phyloP scores from a whole-genome alignment of 768 basidiomycete species.

The Pleurotus cornucopiae region DNA sequence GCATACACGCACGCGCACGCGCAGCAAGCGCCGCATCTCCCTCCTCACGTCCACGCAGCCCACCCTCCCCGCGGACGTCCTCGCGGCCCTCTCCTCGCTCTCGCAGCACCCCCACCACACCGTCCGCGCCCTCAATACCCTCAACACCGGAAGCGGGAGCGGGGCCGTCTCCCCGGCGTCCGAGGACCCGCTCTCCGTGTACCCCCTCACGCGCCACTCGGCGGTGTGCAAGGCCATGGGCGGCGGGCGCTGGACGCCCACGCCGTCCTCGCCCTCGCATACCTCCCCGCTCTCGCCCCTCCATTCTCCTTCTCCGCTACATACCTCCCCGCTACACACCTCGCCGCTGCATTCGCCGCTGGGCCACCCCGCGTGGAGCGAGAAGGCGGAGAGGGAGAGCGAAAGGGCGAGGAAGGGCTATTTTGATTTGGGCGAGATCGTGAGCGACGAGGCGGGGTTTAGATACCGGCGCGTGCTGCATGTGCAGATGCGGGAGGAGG shows the following conservation, averaged over 20 bases:
- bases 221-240: conserved; percentile 75
- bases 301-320: too few species aligned
- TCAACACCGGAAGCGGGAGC: conserved; percentile 17
- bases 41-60: conserved; percentile 21
- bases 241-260: conserved; percentile 79
- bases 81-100: background rate
- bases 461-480: too few species aligned
- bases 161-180: conserved; percentile 26
- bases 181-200: conserved; percentile 69
- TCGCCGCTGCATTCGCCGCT: too few species aligned
- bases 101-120: conserved; percentile 16
- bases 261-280: conserved; percentile 14
- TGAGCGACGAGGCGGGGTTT: too few species aligned
- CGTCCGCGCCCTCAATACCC: conserved; percentile 28
- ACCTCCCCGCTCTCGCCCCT: too few species aligned
- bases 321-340: too few species aligned
- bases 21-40: conserved; percentile 19
- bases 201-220: conserved; percentile 64
- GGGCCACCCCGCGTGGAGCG: too few species aligned
- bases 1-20: conserved; percentile 17
- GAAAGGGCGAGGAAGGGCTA: too few species aligned
- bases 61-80: conserved; percentile 18
- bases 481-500: too few species aligned
- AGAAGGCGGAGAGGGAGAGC: too few species aligned
- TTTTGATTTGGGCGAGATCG: too few species aligned